Evolutionary conservation across 1,139 yeast species (phyloP), one percentile per base, ranked within the genome.

Genomic region (Groenewaldozyma sp.): DNA sequence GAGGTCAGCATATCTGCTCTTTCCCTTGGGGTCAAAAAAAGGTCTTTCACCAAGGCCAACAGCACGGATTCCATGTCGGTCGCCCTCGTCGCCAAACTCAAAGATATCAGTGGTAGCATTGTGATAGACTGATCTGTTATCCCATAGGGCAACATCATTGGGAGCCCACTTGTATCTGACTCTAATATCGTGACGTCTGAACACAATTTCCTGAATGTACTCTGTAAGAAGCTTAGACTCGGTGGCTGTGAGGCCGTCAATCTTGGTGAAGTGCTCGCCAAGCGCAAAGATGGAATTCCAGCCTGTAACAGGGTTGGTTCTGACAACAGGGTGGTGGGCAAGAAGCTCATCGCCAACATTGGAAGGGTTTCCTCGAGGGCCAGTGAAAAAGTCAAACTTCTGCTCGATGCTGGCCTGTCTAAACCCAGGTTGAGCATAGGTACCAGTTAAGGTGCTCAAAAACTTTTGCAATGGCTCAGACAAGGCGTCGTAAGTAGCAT

Each of bases 101-200:
- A 33, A 43, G 24, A 43, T 38, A 24, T 45, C 49, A 17, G 38
- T 36, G 26, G 49, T 45, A 20, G 62, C 59, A 28, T 55, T 45
- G 47, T 59, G 64, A 44, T 49, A 54, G 9, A 58, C 55, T 33
- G 55, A 48, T 33, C 64, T 49, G 49, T 59, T 59, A 41, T 59
- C 64, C 64, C 64, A 59, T 26, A 59, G 46, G 5, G 59, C 83
- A 36, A 79, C 76, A 5, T 83, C 73, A 38, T 71, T 67, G 27
- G 71, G 71, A 47, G 69, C 73, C 76, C 79, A 76, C 39, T 56
- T 62, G 39, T 72, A 74, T 48, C 82, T 65, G 19, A 75, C 60
- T 24, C 47, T 47, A 36, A 43, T 39, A 17, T 44, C 50, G 26
- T 47, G 51, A 24, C 40, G 28, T 18, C 38, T 35, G 35, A 46